phyloP scores from a whole-genome alignment of 2,329 filamentous ascomycete genomes.

The Byssochlamys sp. region DNA sequence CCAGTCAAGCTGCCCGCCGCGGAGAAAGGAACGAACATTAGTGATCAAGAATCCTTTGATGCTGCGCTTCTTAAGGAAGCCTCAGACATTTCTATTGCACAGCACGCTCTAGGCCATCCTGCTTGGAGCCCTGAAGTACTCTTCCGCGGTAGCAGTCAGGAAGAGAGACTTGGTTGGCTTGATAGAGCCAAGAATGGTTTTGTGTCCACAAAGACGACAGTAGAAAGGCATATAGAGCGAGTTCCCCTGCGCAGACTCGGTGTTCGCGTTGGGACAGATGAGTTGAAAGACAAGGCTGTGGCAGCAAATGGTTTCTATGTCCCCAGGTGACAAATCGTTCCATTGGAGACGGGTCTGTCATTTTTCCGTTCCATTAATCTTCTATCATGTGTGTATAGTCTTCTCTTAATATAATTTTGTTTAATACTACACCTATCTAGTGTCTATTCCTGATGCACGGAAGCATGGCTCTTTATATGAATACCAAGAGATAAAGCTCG shows the following conservation, averaged over 20 bases:
- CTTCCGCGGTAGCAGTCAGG: background rate
- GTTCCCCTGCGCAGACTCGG: slow-evolving; percentile 48
- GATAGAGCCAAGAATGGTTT: slow-evolving; percentile 20
- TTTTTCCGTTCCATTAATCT: too few relatives aligned
- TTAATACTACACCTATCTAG: too few relatives aligned
- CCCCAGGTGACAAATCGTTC: background rate
- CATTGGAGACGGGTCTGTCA: background rate
- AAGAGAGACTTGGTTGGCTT: background rate
- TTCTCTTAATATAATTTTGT: too few relatives aligned
- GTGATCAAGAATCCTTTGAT: slow-evolving; percentile 26
- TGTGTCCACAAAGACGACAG: slow-evolving; percentile 38
- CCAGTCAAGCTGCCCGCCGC: slow-evolving; percentile 10
- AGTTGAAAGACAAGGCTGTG: slow-evolving; percentile 39
- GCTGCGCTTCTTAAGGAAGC: slow-evolving; percentile 29
- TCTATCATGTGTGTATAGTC: too few relatives aligned
- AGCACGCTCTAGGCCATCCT: slow-evolving; percentile 28
- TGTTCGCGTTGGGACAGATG: slow-evolving; percentile 39
- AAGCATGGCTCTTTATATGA: too few relatives aligned
- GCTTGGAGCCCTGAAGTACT: slow-evolving; percentile 28
- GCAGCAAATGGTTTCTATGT: slow-evolving; percentile 32
- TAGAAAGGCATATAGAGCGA: slow-evolving; percentile 40
- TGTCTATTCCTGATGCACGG: too few relatives aligned
- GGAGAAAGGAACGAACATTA: slow-evolving; percentile 19
- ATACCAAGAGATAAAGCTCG: too few relatives aligned
- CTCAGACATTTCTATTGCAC: slow-evolving; percentile 30